These are phyloP conservation scores for Ilyonectria robusta DNA, from an alignment of 2,329 filamentous ascomycete genomes.

Conservation along the genomic window DNA sequence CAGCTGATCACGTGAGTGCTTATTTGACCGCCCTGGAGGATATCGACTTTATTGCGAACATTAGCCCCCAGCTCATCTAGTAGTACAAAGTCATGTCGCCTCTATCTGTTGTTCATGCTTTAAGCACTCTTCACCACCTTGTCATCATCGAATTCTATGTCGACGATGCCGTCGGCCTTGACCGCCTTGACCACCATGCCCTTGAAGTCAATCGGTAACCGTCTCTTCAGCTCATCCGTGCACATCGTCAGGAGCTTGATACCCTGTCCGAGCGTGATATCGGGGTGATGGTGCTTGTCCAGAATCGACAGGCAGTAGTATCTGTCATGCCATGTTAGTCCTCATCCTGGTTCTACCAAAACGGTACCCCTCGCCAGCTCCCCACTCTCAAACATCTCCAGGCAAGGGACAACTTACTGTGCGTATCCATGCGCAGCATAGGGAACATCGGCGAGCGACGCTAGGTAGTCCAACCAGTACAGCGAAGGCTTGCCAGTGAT, in stretches of 20 bases:
- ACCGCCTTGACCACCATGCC: conserved; percentile 95
- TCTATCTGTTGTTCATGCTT: conserved; percentile 42
- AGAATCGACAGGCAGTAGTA: conserved; percentile 99
- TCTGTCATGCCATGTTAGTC: conserved; percentile 59
- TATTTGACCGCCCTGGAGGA: conserved; percentile 33
- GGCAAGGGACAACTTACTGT: conserved; percentile 73
- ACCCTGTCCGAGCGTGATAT: conserved; percentile 90
- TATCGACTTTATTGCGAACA: conserved; percentile 44
- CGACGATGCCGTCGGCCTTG: conserved; percentile 91
- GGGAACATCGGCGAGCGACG: conserved; percentile 86
- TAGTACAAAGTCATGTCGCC: conserved; percentile 54
- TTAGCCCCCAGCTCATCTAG: conserved; percentile 49
- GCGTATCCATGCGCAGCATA: conserved; percentile 99
- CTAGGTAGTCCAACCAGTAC: conserved; percentile 98
- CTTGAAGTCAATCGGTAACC: conserved; percentile 99
- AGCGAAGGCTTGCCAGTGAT: conserved; percentile 92
- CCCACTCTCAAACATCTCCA: neutral
- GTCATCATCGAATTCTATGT: conserved; percentile 89
- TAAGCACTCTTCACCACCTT: conserved; percentile 76
- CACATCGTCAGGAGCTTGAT: conserved; percentile 95
- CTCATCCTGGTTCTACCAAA: neutral
- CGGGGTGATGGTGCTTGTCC: conserved; percentile 98
- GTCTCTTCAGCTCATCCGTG: conserved; percentile 95
- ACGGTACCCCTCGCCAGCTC: neutral
- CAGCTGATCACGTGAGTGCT: neutral